Conservation (phyloP, 2,329 filamentous ascomycete species). For the Colletotrichum cuscutae region DNA sequence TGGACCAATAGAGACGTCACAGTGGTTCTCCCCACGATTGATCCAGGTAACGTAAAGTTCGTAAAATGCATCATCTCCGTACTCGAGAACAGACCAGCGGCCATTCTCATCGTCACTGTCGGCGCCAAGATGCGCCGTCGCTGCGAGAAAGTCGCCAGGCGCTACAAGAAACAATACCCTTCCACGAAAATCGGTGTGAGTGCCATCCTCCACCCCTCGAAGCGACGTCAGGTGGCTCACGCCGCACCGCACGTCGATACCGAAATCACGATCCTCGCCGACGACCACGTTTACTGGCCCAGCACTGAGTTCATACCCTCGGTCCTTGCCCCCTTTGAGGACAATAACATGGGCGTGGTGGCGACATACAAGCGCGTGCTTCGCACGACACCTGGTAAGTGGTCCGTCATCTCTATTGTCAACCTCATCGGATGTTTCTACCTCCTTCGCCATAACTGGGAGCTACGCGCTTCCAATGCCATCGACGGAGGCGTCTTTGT, state of each 20-base stretch:
- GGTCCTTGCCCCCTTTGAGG: conserved; percentile 55
- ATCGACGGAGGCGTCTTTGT: conserved; percentile 70
- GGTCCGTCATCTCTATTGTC: conserved; percentile 45
- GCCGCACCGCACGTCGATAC: conserved; percentile 52
- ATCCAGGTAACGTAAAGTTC: conserved; percentile 54
- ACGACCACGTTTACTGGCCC: conserved; percentile 66
- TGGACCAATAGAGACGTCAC: conserved; percentile 54
- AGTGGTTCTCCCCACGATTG: conserved; percentile 63
- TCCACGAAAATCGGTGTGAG: conserved; percentile 44
- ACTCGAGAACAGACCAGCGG: conserved; percentile 48
- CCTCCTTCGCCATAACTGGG: conserved; percentile 71
- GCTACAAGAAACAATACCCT: conserved; percentile 22
- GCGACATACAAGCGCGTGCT: conserved; percentile 66
- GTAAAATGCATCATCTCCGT: conserved; percentile 51
- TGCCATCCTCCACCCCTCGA: conserved; percentile 50
- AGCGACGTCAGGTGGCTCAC: conserved; percentile 58
- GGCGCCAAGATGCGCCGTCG: conserved; percentile 39
- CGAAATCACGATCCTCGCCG: conserved; percentile 55
- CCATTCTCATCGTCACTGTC: conserved; percentile 57
- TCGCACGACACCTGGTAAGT: conserved; percentile 45
- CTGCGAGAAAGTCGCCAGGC: conserved; percentile 1
- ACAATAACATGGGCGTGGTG: conserved; percentile 61
- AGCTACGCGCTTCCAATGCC: conserved; percentile 64
- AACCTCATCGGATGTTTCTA: conserved; percentile 70
- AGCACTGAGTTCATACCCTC: conserved; percentile 49